Evolutionary conservation across 192 early-diverging fungal species (phyloP), one percentile per base, ranked within the genome.

Genomic region (Coemansia erecta): DNA sequence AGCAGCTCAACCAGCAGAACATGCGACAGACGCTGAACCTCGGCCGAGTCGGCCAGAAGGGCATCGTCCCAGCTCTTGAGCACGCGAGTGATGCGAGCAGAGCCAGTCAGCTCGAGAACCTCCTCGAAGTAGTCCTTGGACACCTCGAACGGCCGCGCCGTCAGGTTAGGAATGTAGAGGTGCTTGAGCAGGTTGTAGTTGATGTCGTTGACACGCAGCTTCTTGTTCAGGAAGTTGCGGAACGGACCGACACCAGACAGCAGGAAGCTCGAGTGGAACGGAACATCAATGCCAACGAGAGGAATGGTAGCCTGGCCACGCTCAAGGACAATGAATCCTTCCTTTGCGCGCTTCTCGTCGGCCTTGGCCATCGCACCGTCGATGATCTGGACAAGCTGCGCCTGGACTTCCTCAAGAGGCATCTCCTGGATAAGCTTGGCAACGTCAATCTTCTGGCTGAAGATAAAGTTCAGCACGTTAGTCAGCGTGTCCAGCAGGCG

Each of bases 221-320:
- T 92, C 73, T 88, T 90, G 62, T 83, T 83, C 39, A 97, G 71
- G 67, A 93, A 89, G 64, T 87, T 87, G 56, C 94, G 90, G 90
- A 97, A 97, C 41, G 95, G 92, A 19, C 86, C 82, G 56, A 97
- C 91, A 72, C 95, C 95, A 56, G 86, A 92, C 45, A 91, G 72
- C 69, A 97, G 84, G 89, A 94, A 94, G 68, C 83, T 86, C 11
- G 93, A 95, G 80, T 97, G 94, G 90, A 97, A 97, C 43, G 94
- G 94, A 44, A 97, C 92, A 70, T 97, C 94, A 53, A 97, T 93
- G 55, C 94, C 94, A 39, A 83, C 80, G 8, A 97, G 80, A 44
- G 94, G 94, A 49, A 97, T 93, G 33, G 94, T 95, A 24, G 94
- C 92, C 51, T 87, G 82, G 43, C 93, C 93, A 68, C 94, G 92